Evolutionary conservation across 495 filamentous ascomycete species (phyloP).

Genomic region (Penicillium robsamsonii): DNA sequence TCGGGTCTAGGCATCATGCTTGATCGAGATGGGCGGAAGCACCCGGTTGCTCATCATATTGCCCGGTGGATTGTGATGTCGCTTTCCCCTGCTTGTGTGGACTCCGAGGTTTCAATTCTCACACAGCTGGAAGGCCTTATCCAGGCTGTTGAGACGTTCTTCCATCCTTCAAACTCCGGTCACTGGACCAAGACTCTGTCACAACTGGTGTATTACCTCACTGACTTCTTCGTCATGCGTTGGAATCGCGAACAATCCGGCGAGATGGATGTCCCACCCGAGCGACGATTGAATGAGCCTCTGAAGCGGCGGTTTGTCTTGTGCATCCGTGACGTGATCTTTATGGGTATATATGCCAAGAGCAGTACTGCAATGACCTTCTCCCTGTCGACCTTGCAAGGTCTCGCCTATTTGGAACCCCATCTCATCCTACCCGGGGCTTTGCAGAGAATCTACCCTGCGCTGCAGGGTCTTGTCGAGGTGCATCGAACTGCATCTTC

Average conservation of each 20-base stretch:
- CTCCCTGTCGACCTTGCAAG: slow-evolving; percentile 84
- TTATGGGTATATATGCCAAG: slow-evolving; percentile 98
- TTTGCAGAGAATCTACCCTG: slow-evolving; percentile 93
- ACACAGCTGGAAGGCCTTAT: slow-evolving; percentile 88
- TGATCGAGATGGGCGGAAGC: slow-evolving; percentile 88
- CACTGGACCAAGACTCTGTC: slow-evolving; percentile 86
- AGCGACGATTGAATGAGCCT: slow-evolving; percentile 72
- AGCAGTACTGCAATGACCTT: slow-evolving; percentile 87
- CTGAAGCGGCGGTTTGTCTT: slow-evolving; percentile 89
- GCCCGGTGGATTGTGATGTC: slow-evolving; percentile 96
- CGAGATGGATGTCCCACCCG: slow-evolving; percentile 79
- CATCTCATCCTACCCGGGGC: slow-evolving; percentile 90
- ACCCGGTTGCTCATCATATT: slow-evolving; percentile 85
- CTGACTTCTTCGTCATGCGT: slow-evolving; percentile 95
- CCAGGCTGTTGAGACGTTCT: slow-evolving; percentile 96
- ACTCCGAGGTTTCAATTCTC: slow-evolving; percentile 74
- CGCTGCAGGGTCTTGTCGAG: slow-evolving; percentile 92
- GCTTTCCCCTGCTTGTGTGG: slow-evolving; percentile 79
- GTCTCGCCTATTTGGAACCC: slow-evolving; percentile 85
- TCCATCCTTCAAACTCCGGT: slow-evolving; percentile 96
- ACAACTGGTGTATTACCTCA: slow-evolving; percentile 87
- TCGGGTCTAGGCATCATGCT: slow-evolving; percentile 80
- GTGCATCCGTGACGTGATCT: slow-evolving; percentile 86
- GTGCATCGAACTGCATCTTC: slow-evolving; percentile 96
- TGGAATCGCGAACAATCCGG: slow-evolving; percentile 94